Evolutionary conservation across 164 flowering plant genomes (phyloP).

Genomic region (Dillenia turbinata): DNA sequence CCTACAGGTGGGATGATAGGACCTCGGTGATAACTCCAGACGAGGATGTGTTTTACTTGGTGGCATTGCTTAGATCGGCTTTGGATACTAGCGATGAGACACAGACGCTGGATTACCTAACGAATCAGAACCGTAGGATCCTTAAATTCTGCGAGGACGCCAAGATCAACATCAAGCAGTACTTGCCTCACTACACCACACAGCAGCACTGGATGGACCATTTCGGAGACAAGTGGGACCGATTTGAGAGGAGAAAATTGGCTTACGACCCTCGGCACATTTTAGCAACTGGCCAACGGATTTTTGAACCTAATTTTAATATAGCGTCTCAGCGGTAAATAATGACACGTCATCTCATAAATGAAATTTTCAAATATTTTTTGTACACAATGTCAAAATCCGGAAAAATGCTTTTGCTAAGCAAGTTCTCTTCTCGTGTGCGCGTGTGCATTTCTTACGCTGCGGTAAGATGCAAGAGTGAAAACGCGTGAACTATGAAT

Average conservation of each 20-base stretch:
- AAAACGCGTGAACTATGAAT: too few species aligned
- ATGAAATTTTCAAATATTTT: too few species aligned
- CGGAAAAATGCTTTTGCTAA: too few species aligned
- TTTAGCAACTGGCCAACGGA: constrained; percentile 82
- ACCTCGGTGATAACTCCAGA: constrained; percentile 88
- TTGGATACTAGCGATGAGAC: constrained; percentile 55
- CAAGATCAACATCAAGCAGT: constrained; percentile 62
- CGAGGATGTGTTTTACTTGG: constrained; percentile 82
- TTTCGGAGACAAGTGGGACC: constrained; percentile 74
- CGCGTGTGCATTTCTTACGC: too few species aligned
- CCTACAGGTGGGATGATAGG: constrained; percentile 69
- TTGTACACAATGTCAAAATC: too few species aligned
- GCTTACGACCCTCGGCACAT: constrained; percentile 69
- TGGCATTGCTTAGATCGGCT: constrained; percentile 79
- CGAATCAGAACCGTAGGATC: constrained; percentile 68
- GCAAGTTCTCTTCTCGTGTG: too few species aligned
- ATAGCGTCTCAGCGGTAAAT: too few species aligned
- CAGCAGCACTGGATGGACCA: constrained; percentile 69
- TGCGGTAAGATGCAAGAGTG: too few species aligned
- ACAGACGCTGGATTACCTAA: constrained; percentile 43
- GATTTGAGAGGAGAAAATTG: constrained; percentile 43
- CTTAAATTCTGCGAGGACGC: constrained; percentile 54
- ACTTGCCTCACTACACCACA: constrained; percentile 67
- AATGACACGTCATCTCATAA: too few species aligned
- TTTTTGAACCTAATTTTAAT: constrained; percentile 36